Conservation (phyloP, 108 stramenopile genomes). For the Cylindrotheca closterium region DNA sequence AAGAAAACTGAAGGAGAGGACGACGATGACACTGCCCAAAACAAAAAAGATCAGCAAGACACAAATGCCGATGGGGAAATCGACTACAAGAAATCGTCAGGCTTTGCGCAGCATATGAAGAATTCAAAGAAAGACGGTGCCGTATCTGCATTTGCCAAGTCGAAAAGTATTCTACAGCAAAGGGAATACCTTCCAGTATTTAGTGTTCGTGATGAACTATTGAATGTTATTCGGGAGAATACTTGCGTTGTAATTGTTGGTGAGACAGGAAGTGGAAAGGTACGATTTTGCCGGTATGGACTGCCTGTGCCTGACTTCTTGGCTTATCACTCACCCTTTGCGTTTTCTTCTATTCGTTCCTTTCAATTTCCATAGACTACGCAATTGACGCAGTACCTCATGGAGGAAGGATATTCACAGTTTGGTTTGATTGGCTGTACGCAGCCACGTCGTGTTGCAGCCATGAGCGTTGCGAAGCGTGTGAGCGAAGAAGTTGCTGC, state of each 20-base stretch:
- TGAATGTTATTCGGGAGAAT: slow-evolving; percentile 92
- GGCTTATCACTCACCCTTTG: not conserved
- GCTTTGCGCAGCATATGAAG: slow-evolving; percentile 88
- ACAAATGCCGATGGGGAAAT: slow-evolving; percentile 54
- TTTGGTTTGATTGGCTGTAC: slow-evolving; percentile 98
- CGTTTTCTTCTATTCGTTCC: too few species aligned
- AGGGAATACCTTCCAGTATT: slow-evolving; percentile 94
- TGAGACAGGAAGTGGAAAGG: slow-evolving; percentile 84
- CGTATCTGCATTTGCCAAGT: slow-evolving; percentile 81
- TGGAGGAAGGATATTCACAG: slow-evolving; percentile 93
- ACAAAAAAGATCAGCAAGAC: slow-evolving; percentile 16
- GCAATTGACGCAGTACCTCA: slow-evolving; percentile 96
- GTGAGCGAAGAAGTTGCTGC: slow-evolving; percentile 95
- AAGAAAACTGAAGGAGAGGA: slow-evolving; percentile 34
- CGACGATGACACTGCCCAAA: slow-evolving; percentile 27
- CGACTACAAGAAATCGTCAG: slow-evolving; percentile 88
- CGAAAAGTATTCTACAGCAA: slow-evolving; percentile 90
- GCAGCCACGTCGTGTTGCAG: slow-evolving; percentile 95
- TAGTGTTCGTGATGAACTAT: slow-evolving; percentile 90
- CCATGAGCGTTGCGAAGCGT: slow-evolving; percentile 99
- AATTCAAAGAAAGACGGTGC: slow-evolving; percentile 39
- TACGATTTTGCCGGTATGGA: not conserved
- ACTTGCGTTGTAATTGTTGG: slow-evolving; percentile 90
- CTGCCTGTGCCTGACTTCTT: not conserved
- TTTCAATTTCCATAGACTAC: slow-evolving; percentile 93